Base-by-base conservation (phyloP, 1,284 basidiomycete species). In the Moesziomyces parantarcticus region DNA sequence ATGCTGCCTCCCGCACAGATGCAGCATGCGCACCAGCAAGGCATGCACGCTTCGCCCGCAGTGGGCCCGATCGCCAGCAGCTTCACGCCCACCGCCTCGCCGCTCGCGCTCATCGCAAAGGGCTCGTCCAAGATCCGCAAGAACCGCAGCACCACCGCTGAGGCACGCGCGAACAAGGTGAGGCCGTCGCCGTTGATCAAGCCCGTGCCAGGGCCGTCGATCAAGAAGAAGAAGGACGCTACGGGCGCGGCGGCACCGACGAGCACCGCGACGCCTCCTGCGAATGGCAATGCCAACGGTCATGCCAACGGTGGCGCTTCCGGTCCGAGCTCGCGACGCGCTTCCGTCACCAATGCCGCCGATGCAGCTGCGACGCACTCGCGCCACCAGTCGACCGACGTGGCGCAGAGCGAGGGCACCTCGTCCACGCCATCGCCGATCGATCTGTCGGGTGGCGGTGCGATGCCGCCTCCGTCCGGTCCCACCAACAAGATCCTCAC, bases 161-260 rank as follows among this genome's bases (percentile, higher is more conserved):
- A 79, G 51, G 62, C 75, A 21, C 56, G 68, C 10, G 77, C 77
- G 13, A 76, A 74, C 66, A 78, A 78, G 56, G 74, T 77, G 5
- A 68, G 82, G 13, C 79, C 82, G 2, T 81, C 79, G 21, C 82
- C 82, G 1, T 50, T 83, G 40, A 78, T 82, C 50, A 83, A 83
- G 66, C 81, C 82, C 1, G 64, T 70, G 1, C 50, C 65, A 13
- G 69, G 76, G 2, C 66, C 63, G 20, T 66, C 53, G 26, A 34
- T 58, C 23, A 63, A 59, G 50, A 76, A 64, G 57, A 69, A 78
- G 54, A 73, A 69, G 41, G 60, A 74, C n/a, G 22, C 47, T 0
- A 25, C 41, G 5, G 48, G 41, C 40, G 41, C 34, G 34, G 34
- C 34, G 6, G 34, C 34, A 16, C 5, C 16, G 20, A 58, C 62